Evolutionary conservation across 331 rosid genomes (phyloP).

Genomic region (Rosa hybrid): DNA sequence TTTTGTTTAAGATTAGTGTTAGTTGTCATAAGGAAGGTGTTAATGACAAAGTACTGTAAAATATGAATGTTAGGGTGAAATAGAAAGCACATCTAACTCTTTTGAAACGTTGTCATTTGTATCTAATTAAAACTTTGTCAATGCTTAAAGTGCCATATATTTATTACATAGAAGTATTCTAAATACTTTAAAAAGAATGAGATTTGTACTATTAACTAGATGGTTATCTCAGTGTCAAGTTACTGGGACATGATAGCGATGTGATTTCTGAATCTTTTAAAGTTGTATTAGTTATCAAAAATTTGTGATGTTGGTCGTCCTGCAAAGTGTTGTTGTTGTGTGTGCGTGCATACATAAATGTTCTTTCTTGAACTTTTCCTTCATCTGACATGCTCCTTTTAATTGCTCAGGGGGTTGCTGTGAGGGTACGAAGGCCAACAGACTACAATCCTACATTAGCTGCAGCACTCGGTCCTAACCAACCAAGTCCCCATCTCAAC

Average conservation of each 20-base stretch:
- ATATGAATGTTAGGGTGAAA: neutral
- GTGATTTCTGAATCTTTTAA: neutral
- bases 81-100: neutral
- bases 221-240: neutral
- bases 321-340: neutral
- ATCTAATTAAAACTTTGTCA: neutral
- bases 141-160: neutral
- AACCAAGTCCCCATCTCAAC: conserved; percentile 79
- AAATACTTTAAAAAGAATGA: neutral
- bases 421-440: conserved; percentile 83
- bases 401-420: conserved; percentile 70
- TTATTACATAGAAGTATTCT: neutral
- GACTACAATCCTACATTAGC: conserved; percentile 82
- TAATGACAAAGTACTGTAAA: neutral
- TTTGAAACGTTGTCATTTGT: neutral
- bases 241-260: neutral
- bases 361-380: neutral
- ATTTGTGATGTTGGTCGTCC: neutral
- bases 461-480: conserved; percentile 82
- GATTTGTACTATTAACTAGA: neutral
- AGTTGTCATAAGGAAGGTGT: neutral
- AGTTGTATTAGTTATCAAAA: neutral
- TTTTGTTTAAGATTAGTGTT: neutral
- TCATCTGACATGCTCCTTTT: conserved; percentile 24
- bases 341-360: neutral